A percentile compares a stretch with the other conserved stretches of the same genome.
Conservation (phyloP, 78 protist species). For the Tieghemostelium lacteum region DNA sequence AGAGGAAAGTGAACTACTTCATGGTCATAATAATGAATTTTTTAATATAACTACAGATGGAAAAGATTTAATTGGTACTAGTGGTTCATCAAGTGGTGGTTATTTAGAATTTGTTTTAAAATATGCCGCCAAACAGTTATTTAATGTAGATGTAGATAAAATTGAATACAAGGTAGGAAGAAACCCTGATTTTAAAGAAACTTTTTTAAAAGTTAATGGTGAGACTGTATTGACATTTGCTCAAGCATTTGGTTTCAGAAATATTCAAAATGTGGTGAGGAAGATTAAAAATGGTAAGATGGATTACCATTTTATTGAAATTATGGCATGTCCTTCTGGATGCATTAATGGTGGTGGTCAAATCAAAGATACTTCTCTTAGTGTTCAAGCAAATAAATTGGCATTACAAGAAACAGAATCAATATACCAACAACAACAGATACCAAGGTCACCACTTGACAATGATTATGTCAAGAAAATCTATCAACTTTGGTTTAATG, state of each 20-base stretch:
- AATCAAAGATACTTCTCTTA: slow-evolving; percentile 17
- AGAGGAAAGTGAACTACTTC: background rate
- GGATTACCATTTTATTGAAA: slow-evolving; percentile 68
- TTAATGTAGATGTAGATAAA: slow-evolving; percentile 34
- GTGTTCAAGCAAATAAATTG: slow-evolving; percentile 34
- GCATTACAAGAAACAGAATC: slow-evolving; percentile 34
- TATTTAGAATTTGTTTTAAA: slow-evolving; percentile 81
- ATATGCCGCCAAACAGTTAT: slow-evolving; percentile 87
- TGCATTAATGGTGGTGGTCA: slow-evolving; percentile 87
- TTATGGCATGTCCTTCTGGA: slow-evolving; percentile 85
- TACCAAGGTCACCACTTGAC: background rate
- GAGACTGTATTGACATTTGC: slow-evolving; percentile 77
- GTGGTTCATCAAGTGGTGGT: slow-evolving; percentile 90
- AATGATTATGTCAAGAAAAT: slow-evolving; percentile 16
- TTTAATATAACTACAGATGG: background rate
- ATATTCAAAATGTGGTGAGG: slow-evolving; percentile 95
- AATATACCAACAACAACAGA: slow-evolving; percentile 27
- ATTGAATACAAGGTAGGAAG: slow-evolving; percentile 72
- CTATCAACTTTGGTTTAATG: slow-evolving; percentile 65
- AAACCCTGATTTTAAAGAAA: slow-evolving; percentile 57
- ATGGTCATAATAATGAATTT: background rate
- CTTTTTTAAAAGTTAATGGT: slow-evolving; percentile 67
- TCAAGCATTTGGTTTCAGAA: slow-evolving; percentile 93
- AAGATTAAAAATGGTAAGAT: slow-evolving; percentile 57
- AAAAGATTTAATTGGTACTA: slow-evolving; percentile 21